These are phyloP conservation scores for Suillus variegatus DNA, from an alignment of 768 basidiomycete genomes.

Conservation along the genomic window DNA sequence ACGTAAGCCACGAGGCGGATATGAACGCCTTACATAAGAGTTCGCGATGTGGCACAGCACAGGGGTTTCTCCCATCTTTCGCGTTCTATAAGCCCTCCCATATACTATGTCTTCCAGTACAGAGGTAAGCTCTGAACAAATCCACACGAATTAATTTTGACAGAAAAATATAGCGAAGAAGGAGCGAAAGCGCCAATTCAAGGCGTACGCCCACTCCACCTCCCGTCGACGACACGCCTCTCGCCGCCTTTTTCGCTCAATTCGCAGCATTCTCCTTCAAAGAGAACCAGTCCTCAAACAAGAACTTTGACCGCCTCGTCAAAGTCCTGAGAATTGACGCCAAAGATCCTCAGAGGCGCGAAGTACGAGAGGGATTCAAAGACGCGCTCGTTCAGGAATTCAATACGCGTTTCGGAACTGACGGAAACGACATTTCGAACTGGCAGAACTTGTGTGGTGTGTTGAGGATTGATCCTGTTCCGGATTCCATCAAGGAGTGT, in stretches of 20 bases:
- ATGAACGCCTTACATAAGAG: not conserved
- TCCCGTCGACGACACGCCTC: not conserved
- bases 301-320: constrained; percentile 3
- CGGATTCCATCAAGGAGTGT: not conserved
- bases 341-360: not conserved
- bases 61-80: constrained; percentile 1
- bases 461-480: constrained; percentile 5
- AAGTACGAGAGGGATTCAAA: not conserved
- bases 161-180: not conserved
- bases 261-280: constrained; percentile 8
- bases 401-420: constrained; percentile 13
- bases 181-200: not conserved
- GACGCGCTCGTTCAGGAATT: constrained; percentile 13
- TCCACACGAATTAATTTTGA: not conserved
- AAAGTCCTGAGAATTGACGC: not conserved
- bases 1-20: not conserved
- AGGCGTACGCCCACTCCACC: constrained; percentile 2
- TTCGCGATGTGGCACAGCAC: not conserved
- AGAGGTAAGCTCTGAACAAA: not conserved
- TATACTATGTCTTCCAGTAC: not conserved
- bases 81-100: not conserved
- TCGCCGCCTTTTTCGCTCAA: constrained; percentile 5
- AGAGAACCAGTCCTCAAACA: not conserved
- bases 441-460: constrained; percentile 11
- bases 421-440: constrained; percentile 8